Evolutionary conservation across 257 asterid species (phyloP).

Genomic region (Solanum medicagineum): DNA sequence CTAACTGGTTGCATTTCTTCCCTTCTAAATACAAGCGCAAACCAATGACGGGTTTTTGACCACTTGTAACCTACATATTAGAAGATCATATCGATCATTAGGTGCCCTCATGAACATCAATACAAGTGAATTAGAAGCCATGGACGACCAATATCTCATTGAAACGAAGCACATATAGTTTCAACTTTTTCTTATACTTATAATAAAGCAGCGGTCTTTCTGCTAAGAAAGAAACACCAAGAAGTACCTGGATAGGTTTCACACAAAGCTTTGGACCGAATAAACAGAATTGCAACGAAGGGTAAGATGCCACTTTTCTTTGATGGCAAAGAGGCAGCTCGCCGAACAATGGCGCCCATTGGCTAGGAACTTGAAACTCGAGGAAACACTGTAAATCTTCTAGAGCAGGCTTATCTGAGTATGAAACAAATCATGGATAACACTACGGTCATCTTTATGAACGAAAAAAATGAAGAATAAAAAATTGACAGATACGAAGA

Average conservation of each 20-base stretch:
- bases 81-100: not conserved
- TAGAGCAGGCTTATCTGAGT: conserved; percentile 71
- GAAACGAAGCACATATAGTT: not conserved
- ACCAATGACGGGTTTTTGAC: conserved; percentile 70
- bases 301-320: conserved; percentile 58
- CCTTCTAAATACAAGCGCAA: conserved; percentile 88
- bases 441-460: not conserved
- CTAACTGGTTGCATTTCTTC: conserved; percentile 71
- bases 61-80: conserved; percentile 57
- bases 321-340: conserved; percentile 94
- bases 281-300: conserved; percentile 68
- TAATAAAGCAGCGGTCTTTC: not conserved
- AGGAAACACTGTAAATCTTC: conserved; percentile 85
- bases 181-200: not conserved
- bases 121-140: not conserved
- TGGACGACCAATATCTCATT: not conserved
- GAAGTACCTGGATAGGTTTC: conserved; percentile 66
- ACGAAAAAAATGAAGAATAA: not conserved
- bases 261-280: conserved; percentile 70
- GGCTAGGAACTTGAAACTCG: conserved; percentile 96
- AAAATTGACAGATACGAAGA: not conserved
- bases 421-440: not conserved
- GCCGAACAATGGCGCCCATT: conserved; percentile 93
- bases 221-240: not conserved
- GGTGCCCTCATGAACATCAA: not conserved